A percentile compares a stretch with the other conserved stretches of the same genome.
These are phyloP conservation scores for Pseudonectria foliicola DNA, from an alignment of 2,329 filamentous ascomycete species.

Conservation along the genomic window DNA sequence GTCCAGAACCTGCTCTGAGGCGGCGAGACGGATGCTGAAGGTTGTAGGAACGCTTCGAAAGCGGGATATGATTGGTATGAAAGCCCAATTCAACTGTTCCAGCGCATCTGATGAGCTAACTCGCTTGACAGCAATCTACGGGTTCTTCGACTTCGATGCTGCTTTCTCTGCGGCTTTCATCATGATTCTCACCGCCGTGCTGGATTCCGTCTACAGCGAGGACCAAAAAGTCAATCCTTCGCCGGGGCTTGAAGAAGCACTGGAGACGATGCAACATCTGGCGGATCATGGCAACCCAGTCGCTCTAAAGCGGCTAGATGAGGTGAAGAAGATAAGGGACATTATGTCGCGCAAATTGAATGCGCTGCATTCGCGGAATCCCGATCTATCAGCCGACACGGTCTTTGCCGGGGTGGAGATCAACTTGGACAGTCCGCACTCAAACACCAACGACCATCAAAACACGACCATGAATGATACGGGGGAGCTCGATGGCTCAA, in stretches of 20 bases:
- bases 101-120: conserved; percentile 1
- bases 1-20: conserved; percentile 23
- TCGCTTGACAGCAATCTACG: conserved; percentile 11
- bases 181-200: conserved; percentile 19
- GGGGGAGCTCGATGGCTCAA: too few species aligned
- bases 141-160: conserved; percentile 21
- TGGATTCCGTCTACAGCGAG: conserved; percentile 20
- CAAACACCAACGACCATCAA: too few species aligned
- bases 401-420: too few species aligned
- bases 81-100: fast-evolving
- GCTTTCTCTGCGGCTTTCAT: conserved; percentile 21
- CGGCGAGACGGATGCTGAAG: conserved; percentile 20
- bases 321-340: conserved; percentile 18
- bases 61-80: conserved; percentile 22
- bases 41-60: conserved; percentile 23
- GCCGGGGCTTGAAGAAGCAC: conserved; percentile 18
- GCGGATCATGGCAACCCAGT: conserved; percentile 21
- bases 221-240: conserved; percentile 16
- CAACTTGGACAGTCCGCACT: too few species aligned
- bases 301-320: conserved; percentile 17
- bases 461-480: too few species aligned
- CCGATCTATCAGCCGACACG: too few species aligned
- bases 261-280: conserved; percentile 23
- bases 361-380: too few species aligned
- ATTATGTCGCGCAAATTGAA: too few species aligned